Evolutionary conservation across 108 stramenopile species (phyloP), one percentile per base, ranked within the genome.

Genomic region (Stephanodiscus triporus): DNA sequence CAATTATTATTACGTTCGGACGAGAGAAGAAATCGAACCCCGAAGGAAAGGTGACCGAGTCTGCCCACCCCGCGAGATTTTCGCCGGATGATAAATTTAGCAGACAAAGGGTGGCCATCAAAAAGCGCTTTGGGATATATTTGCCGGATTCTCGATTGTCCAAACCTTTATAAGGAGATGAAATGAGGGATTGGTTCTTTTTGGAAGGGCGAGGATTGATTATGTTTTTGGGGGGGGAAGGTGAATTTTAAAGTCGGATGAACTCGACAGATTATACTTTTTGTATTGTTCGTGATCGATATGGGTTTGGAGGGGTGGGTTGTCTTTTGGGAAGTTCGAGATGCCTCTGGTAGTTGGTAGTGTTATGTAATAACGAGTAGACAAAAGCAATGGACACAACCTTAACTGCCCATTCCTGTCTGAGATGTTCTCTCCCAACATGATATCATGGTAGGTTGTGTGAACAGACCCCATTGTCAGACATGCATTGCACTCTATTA

Each of bases 71-170:
- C 10, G 98, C 99, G 10, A 82, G 99, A 60, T 99, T 99, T 83
- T 96, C 95, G 63, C 99, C 99, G 0, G 99, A 99, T 76, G 99
- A 99, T 83, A 99, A 99, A 87, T 99, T 98, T 82, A 95, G 93
- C 50, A 50, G 85, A 63, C 97, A 99, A 79, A 82, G 99, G 23
- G 91, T 99, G 26, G 94, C 95, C 10, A 92, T 86, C 65, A 99
- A 99, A 86, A 98, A 97, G 75, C 84, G 99, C 58, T 98, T 97
- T 83, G 95, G 96, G 48, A 82, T 98, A 54, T 96, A 99, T 73
- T 91, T 97, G 56, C 98, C 98, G 34, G 92, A 95, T 72, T 68
- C 77, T 68, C 90, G 93, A 17, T 86, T 73, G 20, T 58, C 83
- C 49, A 89, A 93, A 63, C 86, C 87, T n/a, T 43, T 92, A 45